phyloP scores from a whole-genome alignment of 2,329 filamentous ascomycete genomes.

The Cytospora piceicola region DNA sequence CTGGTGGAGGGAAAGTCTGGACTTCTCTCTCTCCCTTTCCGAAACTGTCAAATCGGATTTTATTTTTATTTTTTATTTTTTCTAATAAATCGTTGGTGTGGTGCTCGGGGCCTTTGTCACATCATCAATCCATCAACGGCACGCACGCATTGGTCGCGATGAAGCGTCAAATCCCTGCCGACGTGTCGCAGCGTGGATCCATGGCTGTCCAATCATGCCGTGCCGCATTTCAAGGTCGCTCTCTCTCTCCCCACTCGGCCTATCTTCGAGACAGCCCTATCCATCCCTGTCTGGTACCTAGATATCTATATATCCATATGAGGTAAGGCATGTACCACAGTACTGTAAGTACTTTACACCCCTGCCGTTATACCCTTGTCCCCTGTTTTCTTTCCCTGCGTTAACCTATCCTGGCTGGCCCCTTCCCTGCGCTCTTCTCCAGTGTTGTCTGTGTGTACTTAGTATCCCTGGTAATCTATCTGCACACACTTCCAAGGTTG shows the following conservation, averaged over 20 bases:
- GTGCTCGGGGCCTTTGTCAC: not conserved
- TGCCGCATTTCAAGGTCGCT: slow-evolving; percentile 1
- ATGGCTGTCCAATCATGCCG: not conserved
- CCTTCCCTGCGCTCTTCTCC: too few species aligned
- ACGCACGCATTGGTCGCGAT: not conserved
- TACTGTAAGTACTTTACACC: too few species aligned
- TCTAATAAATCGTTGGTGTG: too few species aligned
- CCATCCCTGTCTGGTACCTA: not conserved
- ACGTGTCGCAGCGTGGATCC: not conserved
- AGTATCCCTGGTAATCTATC: too few species aligned
- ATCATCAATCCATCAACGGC: not conserved
- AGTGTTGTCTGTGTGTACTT: too few species aligned
- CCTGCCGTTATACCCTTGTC: not conserved
- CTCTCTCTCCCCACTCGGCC: not conserved
- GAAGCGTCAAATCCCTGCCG: not conserved
- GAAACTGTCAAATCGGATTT: not conserved
- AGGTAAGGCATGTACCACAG: too few species aligned
- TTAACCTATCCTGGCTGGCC: too few species aligned
- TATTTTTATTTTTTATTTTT: too few species aligned
- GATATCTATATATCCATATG: not conserved
- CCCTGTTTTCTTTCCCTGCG: not conserved
- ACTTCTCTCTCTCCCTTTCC: too few species aligned
- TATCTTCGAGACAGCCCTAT: slow-evolving; percentile 2
- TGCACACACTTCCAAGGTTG: too few species aligned
- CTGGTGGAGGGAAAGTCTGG: too few species aligned